Evolutionary conservation across 768 basidiomycete species (phyloP).

Genomic region (Mycena venus): DNA sequence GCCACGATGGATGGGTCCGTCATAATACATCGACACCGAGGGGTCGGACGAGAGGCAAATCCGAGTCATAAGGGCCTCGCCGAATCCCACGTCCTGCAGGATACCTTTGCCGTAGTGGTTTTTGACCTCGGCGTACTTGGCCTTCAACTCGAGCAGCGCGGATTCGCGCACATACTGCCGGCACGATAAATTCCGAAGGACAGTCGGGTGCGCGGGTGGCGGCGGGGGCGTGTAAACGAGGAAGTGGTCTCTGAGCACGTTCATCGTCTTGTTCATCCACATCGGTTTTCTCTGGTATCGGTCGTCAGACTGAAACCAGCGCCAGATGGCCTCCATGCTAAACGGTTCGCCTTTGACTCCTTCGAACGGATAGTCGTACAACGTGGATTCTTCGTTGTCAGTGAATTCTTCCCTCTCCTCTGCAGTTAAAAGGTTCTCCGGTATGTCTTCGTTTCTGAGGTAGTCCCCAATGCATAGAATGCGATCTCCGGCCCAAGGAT

Average conservation of each 20-base stretch:
- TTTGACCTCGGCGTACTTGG: neutral
- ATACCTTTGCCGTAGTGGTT: neutral
- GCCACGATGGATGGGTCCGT: conserved; percentile 31
- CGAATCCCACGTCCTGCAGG: neutral
- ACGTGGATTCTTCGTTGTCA: neutral
- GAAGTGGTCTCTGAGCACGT: too few relatives aligned
- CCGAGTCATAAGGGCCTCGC: conserved; percentile 7
- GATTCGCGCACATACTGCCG: neutral
- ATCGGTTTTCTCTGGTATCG: too few relatives aligned
- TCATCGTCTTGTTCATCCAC: too few relatives aligned
- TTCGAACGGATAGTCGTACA: too few relatives aligned
- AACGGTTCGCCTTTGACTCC: too few relatives aligned
- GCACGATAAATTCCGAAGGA: conserved; percentile 8
- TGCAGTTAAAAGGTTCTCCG: conserved; percentile 2
- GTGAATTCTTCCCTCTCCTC: neutral
- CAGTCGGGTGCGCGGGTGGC: neutral
- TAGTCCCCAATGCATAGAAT: conserved; percentile 37
- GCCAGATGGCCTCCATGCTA: too few relatives aligned
- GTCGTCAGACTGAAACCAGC: too few relatives aligned
- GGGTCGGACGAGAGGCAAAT: conserved; percentile 34
- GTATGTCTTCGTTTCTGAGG: conserved; percentile 9
- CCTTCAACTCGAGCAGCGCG: neutral
- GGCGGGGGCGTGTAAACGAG: neutral
- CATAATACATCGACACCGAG: conserved; percentile 11
- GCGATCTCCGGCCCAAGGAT: conserved; percentile 40